Evolutionary conservation across 2,329 filamentous ascomycete genomes (phyloP).

Genomic region (Penicillium sp.): DNA sequence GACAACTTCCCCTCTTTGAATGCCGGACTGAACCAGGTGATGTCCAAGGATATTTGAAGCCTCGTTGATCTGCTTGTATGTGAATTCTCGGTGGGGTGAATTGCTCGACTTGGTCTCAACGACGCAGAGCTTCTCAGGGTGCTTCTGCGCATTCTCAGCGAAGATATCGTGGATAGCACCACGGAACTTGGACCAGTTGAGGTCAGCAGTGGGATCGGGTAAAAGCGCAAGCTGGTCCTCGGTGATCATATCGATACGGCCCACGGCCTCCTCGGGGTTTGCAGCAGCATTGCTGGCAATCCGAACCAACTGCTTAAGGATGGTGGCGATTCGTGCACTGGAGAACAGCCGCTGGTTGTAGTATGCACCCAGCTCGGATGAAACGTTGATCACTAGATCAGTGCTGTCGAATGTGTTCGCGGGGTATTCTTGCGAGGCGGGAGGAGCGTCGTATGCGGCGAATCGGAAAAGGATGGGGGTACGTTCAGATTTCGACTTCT

Average conservation of each 20-base stretch:
- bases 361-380: constrained; percentile 43
- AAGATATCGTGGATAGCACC: constrained; percentile 51
- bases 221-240: constrained; percentile 36
- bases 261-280: constrained; percentile 44
- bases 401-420: constrained; percentile 48
- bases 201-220: constrained; percentile 47
- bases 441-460: constrained; percentile 50
- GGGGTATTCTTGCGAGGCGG: constrained; percentile 43
- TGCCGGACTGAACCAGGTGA: constrained; percentile 72
- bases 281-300: constrained; percentile 45
- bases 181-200: constrained; percentile 50
- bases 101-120: constrained; percentile 61
- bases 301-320: constrained; percentile 46
- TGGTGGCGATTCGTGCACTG: constrained; percentile 46
- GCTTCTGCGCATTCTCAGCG: constrained; percentile 56
- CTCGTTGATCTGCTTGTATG: constrained; percentile 84
- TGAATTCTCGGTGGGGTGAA: constrained; percentile 68
- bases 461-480: constrained; percentile 50
- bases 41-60: constrained; percentile 79
- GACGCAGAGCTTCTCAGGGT: constrained; percentile 70
- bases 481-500: constrained; percentile 42
- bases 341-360: constrained; percentile 52
- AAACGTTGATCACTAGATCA: constrained; percentile 46
- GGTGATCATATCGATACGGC: constrained; percentile 48
- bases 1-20: constrained; percentile 80